phyloP scores from a whole-genome alignment of 768 basidiomycete genomes.

The Trichaptum fuscoviolaceum region DNA sequence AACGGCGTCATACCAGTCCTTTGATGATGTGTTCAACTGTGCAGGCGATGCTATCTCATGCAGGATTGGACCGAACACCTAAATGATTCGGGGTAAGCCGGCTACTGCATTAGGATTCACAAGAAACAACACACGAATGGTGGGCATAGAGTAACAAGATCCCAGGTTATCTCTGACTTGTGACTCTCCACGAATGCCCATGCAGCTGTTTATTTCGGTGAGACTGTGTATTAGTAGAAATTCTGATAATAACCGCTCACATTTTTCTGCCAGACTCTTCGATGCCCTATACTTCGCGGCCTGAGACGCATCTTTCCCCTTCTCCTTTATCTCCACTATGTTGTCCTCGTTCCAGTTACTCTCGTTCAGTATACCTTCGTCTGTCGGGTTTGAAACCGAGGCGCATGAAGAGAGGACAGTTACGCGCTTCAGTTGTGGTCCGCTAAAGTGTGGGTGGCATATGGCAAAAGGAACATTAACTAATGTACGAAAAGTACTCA shows the following conservation, averaged over 20 bases:
- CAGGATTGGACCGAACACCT: slow-evolving; percentile 17
- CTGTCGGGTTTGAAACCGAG: slow-evolving; percentile 31
- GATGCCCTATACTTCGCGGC: slow-evolving; percentile 51
- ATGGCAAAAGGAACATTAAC: slow-evolving; percentile 5
- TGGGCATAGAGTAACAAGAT: slow-evolving; percentile 49
- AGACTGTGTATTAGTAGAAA: background rate
- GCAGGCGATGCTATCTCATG: slow-evolving; percentile 32
- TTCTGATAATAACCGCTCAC: slow-evolving; percentile 20
- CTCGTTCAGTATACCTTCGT: slow-evolving; percentile 35
- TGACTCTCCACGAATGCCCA: slow-evolving; percentile 45
- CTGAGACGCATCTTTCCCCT: slow-evolving; percentile 38
- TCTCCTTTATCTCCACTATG: slow-evolving; percentile 37
- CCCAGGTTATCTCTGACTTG: slow-evolving; percentile 41
- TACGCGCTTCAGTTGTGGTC: slow-evolving; percentile 54
- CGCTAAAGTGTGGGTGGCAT: slow-evolving; percentile 11
- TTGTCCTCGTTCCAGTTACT: slow-evolving; percentile 57
- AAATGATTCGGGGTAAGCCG: background rate
- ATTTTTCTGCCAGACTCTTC: slow-evolving; percentile 62
- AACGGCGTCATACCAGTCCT: slow-evolving; percentile 19
- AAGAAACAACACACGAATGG: slow-evolving; percentile 34
- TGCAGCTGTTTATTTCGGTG: slow-evolving; percentile 31
- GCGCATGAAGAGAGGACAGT: slow-evolving; percentile 64
- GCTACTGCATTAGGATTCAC: background rate
- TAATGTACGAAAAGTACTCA: slow-evolving; percentile 19
- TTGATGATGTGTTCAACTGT: slow-evolving; percentile 30